Base-by-base conservation (phyloP, 495 filamentous ascomycete genomes). In the Aspergillus nanangensis region DNA sequence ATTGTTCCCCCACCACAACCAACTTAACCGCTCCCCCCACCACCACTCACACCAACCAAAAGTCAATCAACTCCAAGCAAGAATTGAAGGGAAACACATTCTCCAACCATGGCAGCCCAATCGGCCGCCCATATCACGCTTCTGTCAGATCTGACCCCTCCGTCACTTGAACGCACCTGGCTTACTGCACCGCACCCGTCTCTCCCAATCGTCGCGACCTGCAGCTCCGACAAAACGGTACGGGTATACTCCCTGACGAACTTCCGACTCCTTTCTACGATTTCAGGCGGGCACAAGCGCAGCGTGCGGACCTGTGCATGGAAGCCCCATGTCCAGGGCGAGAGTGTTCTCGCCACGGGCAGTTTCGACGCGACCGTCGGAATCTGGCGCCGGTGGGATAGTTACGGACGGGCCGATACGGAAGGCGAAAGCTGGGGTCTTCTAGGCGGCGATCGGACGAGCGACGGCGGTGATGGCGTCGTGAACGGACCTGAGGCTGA, bases 361-460 rank as follows among this genome's bases (percentile, higher is more conserved):
- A 87, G 81, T 54, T 97, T 97, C 64, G 92, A 97, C 59, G 81
- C 86, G 8, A 91, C 84, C 4, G 89, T 90, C 2, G 92, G 89
- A 1, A 78, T 97, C 41, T 97, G 92, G 92, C 72, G 83, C 34
- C 79, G 82, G 55, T 76, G 75, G 55, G 82, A 87, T 57, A 66
- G 58, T 17, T 71, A 69, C 47, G 56, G 53, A 5, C 60, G 49
- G 23, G 56, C 17, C 17, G 45, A 25, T 5, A 55, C 52, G 0
- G 59, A 58, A 22, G 34, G 47, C 27, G 58, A 50, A 8, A 56
- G 39, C 4, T 25, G 23, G 38, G 42, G 20, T 13, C 11, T 21
- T 20, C 14, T 20, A 3, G 46, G 50, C 0, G 61, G 50, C 5
- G 54, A 60, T 10, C 51, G 53, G 37, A 10, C 18, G 27, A 37